Evolutionary conservation across 352 stramenopile genomes (phyloP).

Genomic region (Phytophthora macrochlamydospora): DNA sequence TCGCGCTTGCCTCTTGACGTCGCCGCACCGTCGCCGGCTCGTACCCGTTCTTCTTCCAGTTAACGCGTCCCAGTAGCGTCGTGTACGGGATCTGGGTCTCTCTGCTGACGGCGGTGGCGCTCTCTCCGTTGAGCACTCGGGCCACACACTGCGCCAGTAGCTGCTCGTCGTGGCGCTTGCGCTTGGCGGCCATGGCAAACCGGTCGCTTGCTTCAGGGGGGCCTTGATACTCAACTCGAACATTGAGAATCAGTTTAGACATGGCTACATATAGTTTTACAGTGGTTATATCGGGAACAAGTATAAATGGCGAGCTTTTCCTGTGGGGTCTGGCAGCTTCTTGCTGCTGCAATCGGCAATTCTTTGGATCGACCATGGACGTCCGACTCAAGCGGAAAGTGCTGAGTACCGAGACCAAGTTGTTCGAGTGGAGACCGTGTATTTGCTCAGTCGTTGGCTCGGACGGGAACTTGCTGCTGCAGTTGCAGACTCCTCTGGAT

Average conservation of each 20-base stretch:
- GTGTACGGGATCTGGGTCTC: constrained; percentile 20
- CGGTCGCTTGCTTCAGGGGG: constrained; percentile 2
- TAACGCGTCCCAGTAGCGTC: constrained; percentile 21
- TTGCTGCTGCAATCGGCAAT: too few relatives aligned
- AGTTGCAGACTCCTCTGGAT: constrained; percentile 26
- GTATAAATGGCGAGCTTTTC: too few relatives aligned
- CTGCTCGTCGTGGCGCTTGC: constrained; percentile 21
- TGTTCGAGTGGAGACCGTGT: constrained; percentile 74
- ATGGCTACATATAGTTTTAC: constrained; percentile 18
- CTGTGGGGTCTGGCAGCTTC: too few relatives aligned
- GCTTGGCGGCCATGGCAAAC: constrained; percentile 11
- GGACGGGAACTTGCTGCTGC: constrained; percentile 40
- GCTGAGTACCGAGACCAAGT: constrained; percentile 53
- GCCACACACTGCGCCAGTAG: constrained; percentile 23
- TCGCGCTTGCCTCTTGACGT: constrained; percentile 13
- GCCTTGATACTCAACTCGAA: neutral
- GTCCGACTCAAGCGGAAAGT: constrained; percentile 69
- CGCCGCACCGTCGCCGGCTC: constrained; percentile 3
- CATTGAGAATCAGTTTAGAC: constrained; percentile 8
- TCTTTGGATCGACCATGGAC: neutral
- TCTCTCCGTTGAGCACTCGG: constrained; percentile 17
- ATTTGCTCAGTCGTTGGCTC: constrained; percentile 42
- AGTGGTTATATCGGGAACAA: neutral
- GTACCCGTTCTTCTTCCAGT: constrained; percentile 24
- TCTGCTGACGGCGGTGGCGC: constrained; percentile 13